Evolutionary conservation across 768 basidiomycete species (phyloP).

Genomic region (Lentinula raphanica): DNA sequence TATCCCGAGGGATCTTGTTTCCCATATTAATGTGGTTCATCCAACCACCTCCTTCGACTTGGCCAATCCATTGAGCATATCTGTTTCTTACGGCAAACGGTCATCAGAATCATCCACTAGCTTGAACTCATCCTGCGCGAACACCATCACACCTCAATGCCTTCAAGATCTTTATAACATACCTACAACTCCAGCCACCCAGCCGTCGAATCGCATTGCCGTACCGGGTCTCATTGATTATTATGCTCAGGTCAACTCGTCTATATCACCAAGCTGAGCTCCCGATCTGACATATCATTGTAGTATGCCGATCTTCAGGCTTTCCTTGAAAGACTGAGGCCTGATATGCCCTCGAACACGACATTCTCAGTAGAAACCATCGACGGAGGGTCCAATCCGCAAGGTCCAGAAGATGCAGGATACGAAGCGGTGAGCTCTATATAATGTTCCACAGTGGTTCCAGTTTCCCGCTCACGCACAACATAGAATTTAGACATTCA

Average conservation of each 20-base stretch:
- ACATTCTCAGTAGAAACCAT: constrained; percentile 18
- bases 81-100: neutral
- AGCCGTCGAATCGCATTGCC: constrained; percentile 14
- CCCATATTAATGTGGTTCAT: constrained; percentile 20
- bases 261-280: no score
- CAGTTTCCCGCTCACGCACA: neutral
- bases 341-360: constrained; percentile 18
- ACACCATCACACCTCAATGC: constrained; percentile 17
- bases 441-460: no score
- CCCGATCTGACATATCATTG: neutral
- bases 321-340: constrained; percentile 17
- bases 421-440: constrained; percentile 19
- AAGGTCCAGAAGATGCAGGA: constrained; percentile 15
- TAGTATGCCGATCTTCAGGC: constrained; percentile 12
- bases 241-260: constrained; percentile 15
- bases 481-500: constrained; percentile 16
- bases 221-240: constrained; percentile 17
- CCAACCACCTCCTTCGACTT: constrained; percentile 16
- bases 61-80: constrained; percentile 3
- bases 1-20: constrained; percentile 16
- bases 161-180: constrained; percentile 21
- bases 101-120: neutral
- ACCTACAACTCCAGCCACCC: constrained; percentile 16
- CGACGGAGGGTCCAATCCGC: constrained; percentile 23
- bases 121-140: constrained; percentile 11